Conservation (phyloP, 192 early-diverging fungal species). For the Coemansia sp. region DNA sequence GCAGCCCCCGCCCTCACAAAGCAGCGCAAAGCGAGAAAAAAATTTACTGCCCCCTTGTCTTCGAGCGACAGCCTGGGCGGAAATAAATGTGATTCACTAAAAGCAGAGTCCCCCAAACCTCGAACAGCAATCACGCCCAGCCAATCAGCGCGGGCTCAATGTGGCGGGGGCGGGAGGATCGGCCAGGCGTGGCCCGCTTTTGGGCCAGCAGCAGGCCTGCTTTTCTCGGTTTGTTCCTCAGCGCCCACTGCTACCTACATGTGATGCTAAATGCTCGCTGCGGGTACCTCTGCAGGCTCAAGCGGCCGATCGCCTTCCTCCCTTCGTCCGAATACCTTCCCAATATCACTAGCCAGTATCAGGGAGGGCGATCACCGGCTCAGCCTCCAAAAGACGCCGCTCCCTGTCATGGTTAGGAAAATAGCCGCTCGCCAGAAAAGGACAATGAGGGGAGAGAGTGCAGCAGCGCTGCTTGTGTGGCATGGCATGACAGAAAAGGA, state of each 20-base stretch:
- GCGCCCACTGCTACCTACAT: conserved; percentile 3
- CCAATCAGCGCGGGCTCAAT: conserved; percentile 7
- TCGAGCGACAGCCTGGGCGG: not conserved
- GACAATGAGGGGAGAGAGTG: not conserved
- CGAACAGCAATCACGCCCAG: not conserved
- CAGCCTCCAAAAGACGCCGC: not conserved
- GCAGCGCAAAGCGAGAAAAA: conserved; percentile 3
- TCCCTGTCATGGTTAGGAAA: not conserved
- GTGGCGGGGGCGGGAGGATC: not conserved
- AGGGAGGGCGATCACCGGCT: not conserved
- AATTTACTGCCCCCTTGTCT: conserved; percentile 19
- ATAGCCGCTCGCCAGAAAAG: not conserved
- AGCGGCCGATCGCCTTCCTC: not conserved
- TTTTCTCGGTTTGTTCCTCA: not conserved
- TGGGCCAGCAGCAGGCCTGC: conserved; percentile 2
- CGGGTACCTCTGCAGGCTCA: conserved; percentile 6
- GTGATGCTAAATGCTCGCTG: conserved; percentile 4
- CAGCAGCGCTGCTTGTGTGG: not conserved
- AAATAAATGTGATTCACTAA: conserved; percentile 1
- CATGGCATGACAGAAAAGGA: not conserved
- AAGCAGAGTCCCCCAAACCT: not conserved
- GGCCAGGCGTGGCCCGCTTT: not conserved
- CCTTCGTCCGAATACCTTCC: not conserved
- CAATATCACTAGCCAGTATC: not conserved
- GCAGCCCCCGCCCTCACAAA: not conserved